Base-by-base conservation (phyloP, 331 rosid genomes). In the Pyrus hybrid region DNA sequence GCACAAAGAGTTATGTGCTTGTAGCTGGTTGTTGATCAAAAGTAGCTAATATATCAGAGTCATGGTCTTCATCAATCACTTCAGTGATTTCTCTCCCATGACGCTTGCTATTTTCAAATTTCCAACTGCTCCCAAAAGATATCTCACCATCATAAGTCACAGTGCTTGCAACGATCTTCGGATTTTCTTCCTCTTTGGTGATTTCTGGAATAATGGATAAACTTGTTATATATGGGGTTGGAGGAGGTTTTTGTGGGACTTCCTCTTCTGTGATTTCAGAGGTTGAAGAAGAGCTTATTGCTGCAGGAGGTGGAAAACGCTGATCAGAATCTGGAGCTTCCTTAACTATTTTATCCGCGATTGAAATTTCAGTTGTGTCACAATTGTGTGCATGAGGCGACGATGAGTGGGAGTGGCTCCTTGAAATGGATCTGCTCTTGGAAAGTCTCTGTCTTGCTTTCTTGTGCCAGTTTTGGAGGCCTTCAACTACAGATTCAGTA, bases 61-160 rank as follows among this genome's bases (percentile, higher is more conserved):
- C 51, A 68, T 43, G 60, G 6, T 82, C 83, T 77, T 87, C 91
- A 77, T 85, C 88, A 23, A 57, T 70, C 53, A 85, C 82, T 68
- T 86, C 81, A 75, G 64, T 80, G 72, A 88, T 69, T 71, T 87
- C 85, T 7, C 5, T 62, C 14, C 80, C 76, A 45, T 71, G 80
- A 29, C 75, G 73, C 77, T 81, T 71, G 23, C 86, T 78, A 35
- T 79, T 61, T 20, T 78, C 89, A 56, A 69, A 49, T 28, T 80
- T 84, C 93, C 90, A 84, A 63, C 86, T 88, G n/a, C 87, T 84
- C 22, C 88, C 85, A 66, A 89, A 89, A 1, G 94, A 89, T 80
- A 87, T 82, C 84, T 89, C 94, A 32, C 94, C 94, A 26, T 85
- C 84, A 64, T 80, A 85, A 85, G 49, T 78, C 67, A 71, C 82